A percentile compares a stretch with the other conserved stretches of the same genome.
Conservation (phyloP, 2,329 filamentous ascomycete species). For the Trichoderma sp. region DNA sequence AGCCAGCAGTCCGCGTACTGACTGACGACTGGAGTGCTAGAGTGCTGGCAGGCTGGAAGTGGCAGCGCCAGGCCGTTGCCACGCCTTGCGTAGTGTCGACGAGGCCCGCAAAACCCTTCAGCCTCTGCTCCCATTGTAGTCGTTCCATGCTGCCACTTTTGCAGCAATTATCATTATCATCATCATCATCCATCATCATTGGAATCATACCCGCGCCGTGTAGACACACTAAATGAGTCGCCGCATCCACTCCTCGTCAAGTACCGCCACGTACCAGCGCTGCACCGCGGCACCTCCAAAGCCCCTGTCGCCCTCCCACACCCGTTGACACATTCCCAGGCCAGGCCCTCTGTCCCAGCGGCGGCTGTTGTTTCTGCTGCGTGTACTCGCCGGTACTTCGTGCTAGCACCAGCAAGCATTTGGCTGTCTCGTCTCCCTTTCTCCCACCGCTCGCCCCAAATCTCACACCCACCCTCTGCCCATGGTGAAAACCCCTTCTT, state of each 20-base stretch:
- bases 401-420: not conserved
- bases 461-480: constrained; percentile 13
- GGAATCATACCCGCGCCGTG: not conserved
- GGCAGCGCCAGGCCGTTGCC: not conserved
- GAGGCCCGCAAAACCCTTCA: constrained; percentile 19
- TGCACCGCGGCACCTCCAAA: not conserved
- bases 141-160: not conserved
- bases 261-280: not conserved
- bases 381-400: not conserved
- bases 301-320: constrained; percentile 19
- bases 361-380: not conserved
- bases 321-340: constrained; percentile 7
- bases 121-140: not conserved
- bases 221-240: not conserved
- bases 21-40: not conserved
- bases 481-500: constrained; percentile 5
- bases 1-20: too few relatives aligned
- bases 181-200: not conserved
- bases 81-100: constrained; percentile 6
- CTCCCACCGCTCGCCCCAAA: constrained; percentile 14
- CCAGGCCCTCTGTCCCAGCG: constrained; percentile 13
- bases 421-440: not conserved
- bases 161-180: not conserved
- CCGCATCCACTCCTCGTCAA: not conserved
- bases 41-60: not conserved